Conservation (phyloP, 2,329 filamentous ascomycete species). For the Aureobasidium namibiae region DNA sequence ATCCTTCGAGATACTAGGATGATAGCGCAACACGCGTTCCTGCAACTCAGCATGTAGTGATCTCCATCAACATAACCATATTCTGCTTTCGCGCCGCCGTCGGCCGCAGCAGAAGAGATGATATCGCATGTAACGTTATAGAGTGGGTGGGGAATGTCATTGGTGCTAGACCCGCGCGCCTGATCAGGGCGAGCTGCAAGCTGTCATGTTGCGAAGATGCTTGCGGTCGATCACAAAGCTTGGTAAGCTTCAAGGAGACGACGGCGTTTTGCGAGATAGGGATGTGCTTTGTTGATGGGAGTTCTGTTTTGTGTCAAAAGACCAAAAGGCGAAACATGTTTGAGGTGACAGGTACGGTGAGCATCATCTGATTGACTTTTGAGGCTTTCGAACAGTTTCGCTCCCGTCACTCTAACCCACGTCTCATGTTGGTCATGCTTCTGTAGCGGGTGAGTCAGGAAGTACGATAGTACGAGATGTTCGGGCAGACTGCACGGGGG, state of each 20-base stretch:
- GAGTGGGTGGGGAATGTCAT: not conserved
- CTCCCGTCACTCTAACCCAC: not conserved
- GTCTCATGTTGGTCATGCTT: not conserved
- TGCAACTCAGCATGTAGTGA: not conserved
- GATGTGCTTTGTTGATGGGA: not conserved
- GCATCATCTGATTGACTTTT: not conserved
- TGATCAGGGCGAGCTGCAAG: not conserved
- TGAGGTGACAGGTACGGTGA: not conserved
- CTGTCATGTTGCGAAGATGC: not conserved
- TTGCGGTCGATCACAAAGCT: conserved; percentile 10
- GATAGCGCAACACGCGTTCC: not conserved
- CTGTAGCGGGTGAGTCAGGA: conserved; percentile 3
- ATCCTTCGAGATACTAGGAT: not conserved
- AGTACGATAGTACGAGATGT: not conserved
- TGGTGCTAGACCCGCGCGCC: not conserved
- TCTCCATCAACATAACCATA: not conserved
- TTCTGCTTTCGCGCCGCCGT: not conserved
- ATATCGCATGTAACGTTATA: not conserved
- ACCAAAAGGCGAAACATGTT: not conserved
- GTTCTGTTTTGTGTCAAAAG: not conserved
- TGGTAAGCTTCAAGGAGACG: not conserved
- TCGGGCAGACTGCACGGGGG: not conserved
- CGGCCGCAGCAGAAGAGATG: not conserved
- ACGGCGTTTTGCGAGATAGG: not conserved
- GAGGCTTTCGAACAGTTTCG: not conserved